These are phyloP conservation scores for Diaporthe sp. DNA, from an alignment of 2,329 filamentous ascomycete species.

Conservation along the genomic window DNA sequence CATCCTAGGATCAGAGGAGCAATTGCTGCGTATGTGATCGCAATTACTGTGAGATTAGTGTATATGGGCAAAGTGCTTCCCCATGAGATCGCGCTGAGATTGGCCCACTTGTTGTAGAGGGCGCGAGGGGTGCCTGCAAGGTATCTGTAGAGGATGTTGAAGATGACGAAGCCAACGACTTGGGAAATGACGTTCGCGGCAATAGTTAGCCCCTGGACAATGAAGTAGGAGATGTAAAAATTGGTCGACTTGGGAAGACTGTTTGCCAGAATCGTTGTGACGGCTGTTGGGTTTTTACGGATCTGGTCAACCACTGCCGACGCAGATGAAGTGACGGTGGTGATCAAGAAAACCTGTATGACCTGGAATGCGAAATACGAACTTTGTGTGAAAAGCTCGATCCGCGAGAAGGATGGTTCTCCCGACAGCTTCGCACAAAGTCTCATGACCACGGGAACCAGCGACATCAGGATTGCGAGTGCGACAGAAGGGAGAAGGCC, in stretches of 20 bases:
- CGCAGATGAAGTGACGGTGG: slow-evolving; percentile 86
- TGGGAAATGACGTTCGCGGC: slow-evolving; percentile 83
- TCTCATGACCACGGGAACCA: slow-evolving; percentile 87
- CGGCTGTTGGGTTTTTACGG: slow-evolving; percentile 70
- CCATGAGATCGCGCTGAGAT: slow-evolving; percentile 82
- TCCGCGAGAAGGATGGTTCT: slow-evolving; percentile 81
- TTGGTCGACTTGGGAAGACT: slow-evolving; percentile 89
- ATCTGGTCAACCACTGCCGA: slow-evolving; percentile 77
- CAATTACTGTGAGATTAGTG: slow-evolving; percentile 84
- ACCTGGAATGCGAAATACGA: slow-evolving; percentile 93
- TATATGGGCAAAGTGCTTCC: slow-evolving; percentile 86
- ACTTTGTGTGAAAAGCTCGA: slow-evolving; percentile 92
- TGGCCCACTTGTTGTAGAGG: slow-evolving; percentile 84
- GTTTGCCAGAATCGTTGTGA: slow-evolving; percentile 76
- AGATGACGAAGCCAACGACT: slow-evolving; percentile 77
- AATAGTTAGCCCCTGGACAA: slow-evolving; percentile 89
- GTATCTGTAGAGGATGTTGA: slow-evolving; percentile 80
- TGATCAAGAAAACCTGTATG: slow-evolving; percentile 91
- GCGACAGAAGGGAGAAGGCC: slow-evolving; percentile 86
- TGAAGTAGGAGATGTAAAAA: slow-evolving; percentile 96
- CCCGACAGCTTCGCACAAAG: slow-evolving; percentile 85
- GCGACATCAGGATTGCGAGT: slow-evolving; percentile 86
- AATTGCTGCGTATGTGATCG: slow-evolving; percentile 88
- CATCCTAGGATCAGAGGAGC: slow-evolving; percentile 89
- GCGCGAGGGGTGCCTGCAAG: slow-evolving; percentile 84